A percentile compares a stretch with the other conserved stretches of the same genome.
These are phyloP conservation scores for Mortierella sp. DNA, from an alignment of 371 early-diverging fungal species.

Conservation along the genomic window DNA sequence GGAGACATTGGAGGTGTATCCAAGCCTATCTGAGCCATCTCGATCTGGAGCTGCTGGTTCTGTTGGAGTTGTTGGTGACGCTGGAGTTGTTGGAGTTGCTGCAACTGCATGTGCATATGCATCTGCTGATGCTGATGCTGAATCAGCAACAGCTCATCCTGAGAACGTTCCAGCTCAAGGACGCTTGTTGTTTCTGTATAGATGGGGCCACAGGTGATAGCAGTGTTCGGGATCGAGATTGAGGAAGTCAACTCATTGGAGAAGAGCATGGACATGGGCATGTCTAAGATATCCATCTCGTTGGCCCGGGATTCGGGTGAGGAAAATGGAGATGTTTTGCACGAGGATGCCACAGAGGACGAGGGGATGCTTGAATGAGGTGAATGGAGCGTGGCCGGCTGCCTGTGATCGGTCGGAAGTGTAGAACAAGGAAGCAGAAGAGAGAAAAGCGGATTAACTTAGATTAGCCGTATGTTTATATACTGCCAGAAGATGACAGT, in stretches of 20 bases:
- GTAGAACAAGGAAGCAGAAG: no score
- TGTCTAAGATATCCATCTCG: slow-evolving; percentile 38
- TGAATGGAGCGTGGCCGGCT: slow-evolving; percentile 1
- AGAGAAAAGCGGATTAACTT: no score
- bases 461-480: no score
- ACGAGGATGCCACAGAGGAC: slow-evolving; percentile 11
- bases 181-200: slow-evolving; percentile 5
- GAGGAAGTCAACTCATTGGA: slow-evolving; percentile 15
- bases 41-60: slow-evolving; percentile 24
- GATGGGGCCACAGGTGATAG: background rate
- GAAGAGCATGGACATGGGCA: slow-evolving; percentile 42
- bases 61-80: slow-evolving; percentile 16
- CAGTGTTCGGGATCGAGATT: background rate
- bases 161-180: slow-evolving; percentile 16
- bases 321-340: slow-evolving; percentile 31
- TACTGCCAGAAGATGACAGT: no score
- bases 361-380: slow-evolving; percentile 20
- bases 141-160: slow-evolving; percentile 25
- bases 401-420: no score
- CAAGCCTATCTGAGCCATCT: slow-evolving; percentile 28
- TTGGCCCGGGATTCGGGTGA: slow-evolving; percentile 9
- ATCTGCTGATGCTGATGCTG: slow-evolving; percentile 21
- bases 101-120: background rate
- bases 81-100: slow-evolving; percentile 18
- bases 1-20: slow-evolving; percentile 29